A percentile compares a stretch with the other conserved stretches of the same genome.
Evolutionary conservation across 192 early-diverging fungal genomes (phyloP).

Genomic region (Neocallimastix lanati): DNA sequence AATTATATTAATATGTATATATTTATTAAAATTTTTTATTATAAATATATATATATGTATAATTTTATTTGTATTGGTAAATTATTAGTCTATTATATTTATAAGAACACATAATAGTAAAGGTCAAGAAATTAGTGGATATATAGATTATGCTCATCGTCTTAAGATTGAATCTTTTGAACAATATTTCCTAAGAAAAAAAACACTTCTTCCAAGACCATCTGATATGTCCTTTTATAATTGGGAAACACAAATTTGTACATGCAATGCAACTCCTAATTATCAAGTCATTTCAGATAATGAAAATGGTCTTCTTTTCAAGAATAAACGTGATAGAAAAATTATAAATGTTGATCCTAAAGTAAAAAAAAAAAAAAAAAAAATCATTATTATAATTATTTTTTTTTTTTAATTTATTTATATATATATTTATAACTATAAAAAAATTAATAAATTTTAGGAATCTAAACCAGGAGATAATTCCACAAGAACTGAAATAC

Average conservation of each 20-base stretch:
- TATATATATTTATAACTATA: neutral
- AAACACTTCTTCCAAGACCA: slow-evolving; percentile 23
- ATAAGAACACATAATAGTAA: slow-evolving; percentile 30
- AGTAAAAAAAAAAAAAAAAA: slow-evolving; percentile 10
- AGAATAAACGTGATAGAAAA: slow-evolving; percentile 44
- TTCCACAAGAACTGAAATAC: slow-evolving; percentile 27
- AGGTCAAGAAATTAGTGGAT: slow-evolving; percentile 34
- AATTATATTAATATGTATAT: no score
- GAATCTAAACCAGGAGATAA: slow-evolving; percentile 38
- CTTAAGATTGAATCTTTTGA: slow-evolving; percentile 45
- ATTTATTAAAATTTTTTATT: no score
- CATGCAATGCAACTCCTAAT: slow-evolving; percentile 37
- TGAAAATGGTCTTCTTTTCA: slow-evolving; percentile 41
- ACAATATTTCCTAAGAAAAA: slow-evolving; percentile 22
- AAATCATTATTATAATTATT: no score
- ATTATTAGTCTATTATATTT: slow-evolving; percentile 36
- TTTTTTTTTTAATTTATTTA: no score
- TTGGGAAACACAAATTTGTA: slow-evolving; percentile 49
- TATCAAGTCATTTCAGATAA: slow-evolving; percentile 50
- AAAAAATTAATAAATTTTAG: slow-evolving; percentile 5
- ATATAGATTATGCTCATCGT: slow-evolving; percentile 45
- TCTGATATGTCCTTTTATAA: slow-evolving; percentile 46
- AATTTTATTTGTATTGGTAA: no score
- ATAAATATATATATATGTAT: no score
- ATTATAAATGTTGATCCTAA: slow-evolving; percentile 47